These are phyloP conservation scores for Alternaria triticina DNA, from an alignment of 2,329 filamentous ascomycete species.

Conservation along the genomic window DNA sequence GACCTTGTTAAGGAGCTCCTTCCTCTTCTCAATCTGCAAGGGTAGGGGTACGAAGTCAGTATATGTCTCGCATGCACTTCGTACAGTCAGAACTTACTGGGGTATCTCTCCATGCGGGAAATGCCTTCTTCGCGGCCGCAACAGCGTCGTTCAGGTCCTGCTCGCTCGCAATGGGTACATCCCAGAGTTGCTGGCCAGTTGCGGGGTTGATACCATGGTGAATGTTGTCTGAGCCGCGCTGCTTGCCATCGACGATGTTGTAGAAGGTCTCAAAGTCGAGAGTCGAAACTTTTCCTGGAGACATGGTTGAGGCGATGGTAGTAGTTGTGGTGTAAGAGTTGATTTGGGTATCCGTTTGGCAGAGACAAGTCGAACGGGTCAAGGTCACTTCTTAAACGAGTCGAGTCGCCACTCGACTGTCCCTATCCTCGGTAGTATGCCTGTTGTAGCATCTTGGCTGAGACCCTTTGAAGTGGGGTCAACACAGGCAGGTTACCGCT, in stretches of 20 bases:
- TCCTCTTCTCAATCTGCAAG: conserved; percentile 36
- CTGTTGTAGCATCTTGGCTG: conserved; percentile 4
- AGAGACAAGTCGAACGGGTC: background rate
- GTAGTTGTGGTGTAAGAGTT: background rate
- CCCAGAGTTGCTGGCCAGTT: conserved; percentile 56
- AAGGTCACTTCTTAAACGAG: conserved; percentile 4
- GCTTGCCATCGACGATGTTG: conserved; percentile 61
- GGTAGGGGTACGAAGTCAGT: background rate
- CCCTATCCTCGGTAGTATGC: background rate
- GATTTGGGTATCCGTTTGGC: background rate
- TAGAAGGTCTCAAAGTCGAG: conserved; percentile 55
- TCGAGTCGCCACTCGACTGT: background rate
- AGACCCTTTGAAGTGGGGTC: background rate
- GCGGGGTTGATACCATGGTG: conserved; percentile 61
- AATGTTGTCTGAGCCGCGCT: conserved; percentile 50
- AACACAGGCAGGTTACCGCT: background rate
- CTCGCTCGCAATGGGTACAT: conserved; percentile 58
- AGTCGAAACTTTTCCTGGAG: conserved; percentile 52
- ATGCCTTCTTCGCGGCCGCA: conserved; percentile 55
- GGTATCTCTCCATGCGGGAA: conserved; percentile 54
- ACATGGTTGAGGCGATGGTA: conserved; percentile 45
- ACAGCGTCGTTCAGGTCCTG: conserved; percentile 61
- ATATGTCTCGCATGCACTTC: background rate
- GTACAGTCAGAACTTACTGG: conserved; percentile 9
- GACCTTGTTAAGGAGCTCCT: conserved; percentile 38